phyloP scores from a whole-genome alignment of 106 monocot genomes.

The Platanthera guangdongensis region DNA sequence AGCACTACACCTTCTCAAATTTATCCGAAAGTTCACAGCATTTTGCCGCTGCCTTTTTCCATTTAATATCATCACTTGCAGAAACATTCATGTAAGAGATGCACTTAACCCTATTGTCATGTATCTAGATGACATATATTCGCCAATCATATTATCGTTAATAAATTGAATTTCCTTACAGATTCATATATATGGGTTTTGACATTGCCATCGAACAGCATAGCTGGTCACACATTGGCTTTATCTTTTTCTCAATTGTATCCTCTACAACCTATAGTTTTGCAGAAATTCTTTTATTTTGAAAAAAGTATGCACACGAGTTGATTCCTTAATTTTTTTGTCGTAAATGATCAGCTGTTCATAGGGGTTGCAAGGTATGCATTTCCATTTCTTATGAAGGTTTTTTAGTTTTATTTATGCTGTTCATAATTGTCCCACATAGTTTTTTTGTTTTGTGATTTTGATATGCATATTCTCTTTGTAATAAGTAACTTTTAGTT shows the following conservation, averaged over 20 bases:
- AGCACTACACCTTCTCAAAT: conserved; percentile 91
- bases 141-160: background rate
- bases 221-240: conserved; percentile 98
- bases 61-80: conserved; percentile 91
- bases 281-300: background rate
- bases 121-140: background rate
- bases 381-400: background rate
- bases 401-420: background rate
- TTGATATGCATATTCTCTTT: background rate
- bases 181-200: conserved; percentile 99
- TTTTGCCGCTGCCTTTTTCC: conserved; percentile 81
- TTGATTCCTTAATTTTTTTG: conserved; percentile 38
- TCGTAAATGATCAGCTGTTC: conserved; percentile 57
- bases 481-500: background rate
- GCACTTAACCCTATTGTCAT: background rate
- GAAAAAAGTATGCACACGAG: background rate
- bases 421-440: background rate
- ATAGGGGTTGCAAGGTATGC: conserved; percentile 88
- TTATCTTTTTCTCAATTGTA: conserved; percentile 99
- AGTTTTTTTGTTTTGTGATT: background rate
- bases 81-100: conserved; percentile 96
- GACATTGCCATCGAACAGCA: conserved; percentile 98
- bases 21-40: conserved; percentile 87
- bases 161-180: conserved; percentile 20
- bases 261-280: conserved; percentile 30